Evolutionary conservation across 495 filamentous ascomycete genomes (phyloP).

Genomic region (Pseudotulostoma volvatum): DNA sequence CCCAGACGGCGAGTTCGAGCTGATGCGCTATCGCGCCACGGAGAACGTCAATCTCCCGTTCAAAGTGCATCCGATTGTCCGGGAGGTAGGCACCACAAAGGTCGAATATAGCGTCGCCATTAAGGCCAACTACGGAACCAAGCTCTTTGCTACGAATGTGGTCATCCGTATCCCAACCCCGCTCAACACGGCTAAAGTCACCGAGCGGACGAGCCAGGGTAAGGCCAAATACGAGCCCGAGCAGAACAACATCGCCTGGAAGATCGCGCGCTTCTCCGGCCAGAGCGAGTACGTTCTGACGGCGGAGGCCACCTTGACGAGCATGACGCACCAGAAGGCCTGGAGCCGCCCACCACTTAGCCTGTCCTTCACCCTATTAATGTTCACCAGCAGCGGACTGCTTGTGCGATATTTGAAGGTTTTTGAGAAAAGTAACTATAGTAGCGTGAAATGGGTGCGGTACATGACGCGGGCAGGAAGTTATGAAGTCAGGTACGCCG

Average conservation of each 20-base stretch:
- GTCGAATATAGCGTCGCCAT: constrained; percentile 98
- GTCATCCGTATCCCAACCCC: constrained; percentile 88
- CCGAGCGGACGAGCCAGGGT: constrained; percentile 84
- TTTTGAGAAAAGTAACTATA: constrained; percentile 98
- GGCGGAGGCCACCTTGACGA: constrained; percentile 82
- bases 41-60: constrained; percentile 99
- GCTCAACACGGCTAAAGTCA: constrained; percentile 87
- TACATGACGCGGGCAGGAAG: constrained; percentile 90
- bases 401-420: constrained; percentile 95
- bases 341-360: constrained; percentile 91
- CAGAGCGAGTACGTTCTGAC: constrained; percentile 89
- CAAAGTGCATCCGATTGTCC: constrained; percentile 97
- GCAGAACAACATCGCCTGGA: constrained; percentile 98
- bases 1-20: constrained; percentile 95
- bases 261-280: constrained; percentile 91
- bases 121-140: constrained; percentile 87
- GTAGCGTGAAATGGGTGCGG: constrained; percentile 95
- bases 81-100: constrained; percentile 91
- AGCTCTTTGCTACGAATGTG: constrained; percentile 97
- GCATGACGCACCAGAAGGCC: constrained; percentile 96
- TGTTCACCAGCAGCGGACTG: constrained; percentile 92
- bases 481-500: constrained; percentile 38
- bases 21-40: constrained; percentile 98
- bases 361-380: constrained; percentile 80
- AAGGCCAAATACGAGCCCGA: constrained; percentile 97